Base-by-base conservation (phyloP, 2,329 filamentous ascomycete species). In the Claviceps humidiphila region DNA sequence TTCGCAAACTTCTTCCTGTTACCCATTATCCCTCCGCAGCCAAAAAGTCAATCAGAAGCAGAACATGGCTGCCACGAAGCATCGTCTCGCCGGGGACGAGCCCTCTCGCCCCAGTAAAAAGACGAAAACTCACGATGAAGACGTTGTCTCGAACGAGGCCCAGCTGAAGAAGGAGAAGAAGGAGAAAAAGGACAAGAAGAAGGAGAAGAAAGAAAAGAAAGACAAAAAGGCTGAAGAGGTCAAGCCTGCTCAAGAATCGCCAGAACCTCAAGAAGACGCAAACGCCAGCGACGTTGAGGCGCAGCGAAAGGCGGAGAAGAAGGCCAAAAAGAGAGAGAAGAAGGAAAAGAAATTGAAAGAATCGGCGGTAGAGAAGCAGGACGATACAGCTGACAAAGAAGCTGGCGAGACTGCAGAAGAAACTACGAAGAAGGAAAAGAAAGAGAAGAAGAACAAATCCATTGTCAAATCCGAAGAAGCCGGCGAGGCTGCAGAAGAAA, bases 141-240 rank as follows among this genome's bases (percentile, higher is more conserved):
- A 60, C 22, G 59, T 59, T 51, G 54, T 51, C 22, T 55, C 61
- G 45, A 63, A 66, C 49, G 64, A 64, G 60, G 61, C 60, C 41
- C 61, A 61, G 34, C 34, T 67, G 57, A 72, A 72, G 66, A 68
- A 69, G 61, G 64, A 68, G 57, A 68, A 67, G 58, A 70, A 69
- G 61, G 17, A 47, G 0, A 47, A 47, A 4, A 38, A 47, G 9
- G n/a, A 72, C 64, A 67, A 69, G 60, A 64, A 69, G 66, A 58
- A 60, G 55, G 59, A 54, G 20, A 47, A 54, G 7, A 49, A 61
- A 34, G 64, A 65, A 53, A 60, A 56, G 30, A 41, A 55, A 1
- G 49, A 61, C 26, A 64, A 64, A 53, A 68, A 69, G 58, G 61
- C 64, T 24, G 66, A 62, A 55, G 65, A 68, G 58, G 55, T 55